Conservation (phyloP, 345 rosid genomes). For the Brassica nigra region DNA sequence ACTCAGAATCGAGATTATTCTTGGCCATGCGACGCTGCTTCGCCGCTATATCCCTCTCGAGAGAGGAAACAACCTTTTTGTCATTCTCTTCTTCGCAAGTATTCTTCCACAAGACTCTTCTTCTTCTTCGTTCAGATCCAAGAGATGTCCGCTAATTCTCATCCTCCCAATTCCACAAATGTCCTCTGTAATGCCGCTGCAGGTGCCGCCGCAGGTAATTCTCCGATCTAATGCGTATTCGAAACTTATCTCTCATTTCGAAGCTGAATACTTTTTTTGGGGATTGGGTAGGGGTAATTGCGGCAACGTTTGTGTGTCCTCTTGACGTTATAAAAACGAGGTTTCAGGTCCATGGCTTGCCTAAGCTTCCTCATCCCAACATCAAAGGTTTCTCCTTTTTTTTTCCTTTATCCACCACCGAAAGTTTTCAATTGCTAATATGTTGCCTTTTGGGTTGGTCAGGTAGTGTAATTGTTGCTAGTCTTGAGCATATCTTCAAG, state of each 20-base stretch:
- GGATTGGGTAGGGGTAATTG: slow-evolving; percentile 57
- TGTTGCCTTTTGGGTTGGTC: background rate
- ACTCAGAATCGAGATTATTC: background rate
- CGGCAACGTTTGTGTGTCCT: slow-evolving; percentile 92
- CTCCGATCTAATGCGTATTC: background rate
- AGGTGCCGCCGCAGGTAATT: slow-evolving; percentile 85
- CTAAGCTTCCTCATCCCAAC: slow-evolving; percentile 44
- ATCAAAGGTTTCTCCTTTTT: slow-evolving; percentile 50
- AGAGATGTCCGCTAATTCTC: slow-evolving; percentile 62
- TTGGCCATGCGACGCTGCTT: slow-evolving; percentile 85
- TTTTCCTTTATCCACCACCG: too few species aligned
- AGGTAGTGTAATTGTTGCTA: slow-evolving; percentile 86
- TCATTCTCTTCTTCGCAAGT: slow-evolving; percentile 24
- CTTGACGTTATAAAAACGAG: slow-evolving; percentile 90
- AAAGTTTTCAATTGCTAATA: background rate
- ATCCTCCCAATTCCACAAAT: slow-evolving; percentile 52
- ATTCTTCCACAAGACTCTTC: slow-evolving; percentile 13
- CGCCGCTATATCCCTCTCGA: slow-evolving; percentile 60
- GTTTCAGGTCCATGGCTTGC: slow-evolving; percentile 88
- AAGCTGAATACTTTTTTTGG: background rate
- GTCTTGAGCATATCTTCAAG: slow-evolving; percentile 66
- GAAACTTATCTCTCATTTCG: background rate
- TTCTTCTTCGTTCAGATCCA: slow-evolving; percentile 22
- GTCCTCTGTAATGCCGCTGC: slow-evolving; percentile 86
- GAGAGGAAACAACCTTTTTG: slow-evolving; percentile 54